A percentile compares a stretch with the other conserved stretches of the same genome.
phyloP scores from a whole-genome alignment of 768 basidiomycete species.

The Termitomyces titanicus region DNA sequence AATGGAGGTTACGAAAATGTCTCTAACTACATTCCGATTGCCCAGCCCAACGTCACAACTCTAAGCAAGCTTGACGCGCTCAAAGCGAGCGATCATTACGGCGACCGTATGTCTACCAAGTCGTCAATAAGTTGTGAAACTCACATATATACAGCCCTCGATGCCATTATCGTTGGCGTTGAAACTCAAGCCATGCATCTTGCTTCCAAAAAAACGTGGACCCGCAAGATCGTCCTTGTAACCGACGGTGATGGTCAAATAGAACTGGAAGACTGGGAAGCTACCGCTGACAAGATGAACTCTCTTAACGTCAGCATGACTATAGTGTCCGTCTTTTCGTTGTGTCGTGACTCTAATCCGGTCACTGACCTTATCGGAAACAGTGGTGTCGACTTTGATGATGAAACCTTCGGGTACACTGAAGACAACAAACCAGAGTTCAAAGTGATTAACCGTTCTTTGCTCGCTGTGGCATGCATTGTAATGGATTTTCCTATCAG shows the following conservation, averaged over 20 bases:
- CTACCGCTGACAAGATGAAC: conserved; percentile 62
- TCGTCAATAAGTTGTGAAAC: neutral
- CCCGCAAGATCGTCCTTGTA: conserved; percentile 75
- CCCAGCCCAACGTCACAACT: conserved; percentile 59
- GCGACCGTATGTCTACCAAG: conserved; percentile 57
- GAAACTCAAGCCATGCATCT: conserved; percentile 74
- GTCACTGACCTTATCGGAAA: conserved; percentile 4
- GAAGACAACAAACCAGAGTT: conserved; percentile 67
- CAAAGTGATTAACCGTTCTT: conserved; percentile 51
- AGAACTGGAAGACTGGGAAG: conserved; percentile 74
- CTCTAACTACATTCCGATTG: conserved; percentile 65
- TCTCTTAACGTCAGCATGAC: conserved; percentile 52
- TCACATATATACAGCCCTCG: conserved; percentile 53
- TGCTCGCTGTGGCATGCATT: neutral
- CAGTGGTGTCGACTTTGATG: conserved; percentile 89
- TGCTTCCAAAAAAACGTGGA: conserved; percentile 75
- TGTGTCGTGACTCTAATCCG: neutral
- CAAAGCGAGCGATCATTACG: conserved; percentile 48
- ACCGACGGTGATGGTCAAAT: conserved; percentile 83
- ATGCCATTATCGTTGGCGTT: conserved; percentile 82
- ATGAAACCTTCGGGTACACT: conserved; percentile 56
- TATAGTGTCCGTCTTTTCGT: conserved; percentile 56
- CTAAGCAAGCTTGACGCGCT: conserved; percentile 64
- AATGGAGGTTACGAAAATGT: conserved; percentile 75
- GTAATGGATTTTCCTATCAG: conserved; percentile 31